A percentile compares a stretch with the other conserved stretches of the same genome.
These are phyloP conservation scores for Noccaea caerulescens DNA, from an alignment of 345 rosid genomes.

Conservation along the genomic window DNA sequence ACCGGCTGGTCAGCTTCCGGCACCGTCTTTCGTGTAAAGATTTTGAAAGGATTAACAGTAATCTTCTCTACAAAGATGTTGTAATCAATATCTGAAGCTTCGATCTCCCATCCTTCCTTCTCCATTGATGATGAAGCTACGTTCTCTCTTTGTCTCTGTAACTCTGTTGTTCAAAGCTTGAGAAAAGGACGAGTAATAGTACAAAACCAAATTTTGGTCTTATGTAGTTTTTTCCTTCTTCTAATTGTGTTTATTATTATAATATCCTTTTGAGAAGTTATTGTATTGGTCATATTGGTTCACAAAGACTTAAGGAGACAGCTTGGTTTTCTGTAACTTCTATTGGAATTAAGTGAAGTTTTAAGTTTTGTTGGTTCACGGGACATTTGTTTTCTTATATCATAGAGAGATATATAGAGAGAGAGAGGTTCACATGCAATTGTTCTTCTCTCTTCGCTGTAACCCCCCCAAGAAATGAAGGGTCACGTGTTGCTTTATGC, in stretches of 20 bases:
- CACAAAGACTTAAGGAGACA: slow-evolving; percentile 19
- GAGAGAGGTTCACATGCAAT: slow-evolving; percentile 42
- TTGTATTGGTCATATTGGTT: slow-evolving; percentile 27
- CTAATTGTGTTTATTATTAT: slow-evolving; percentile 24
- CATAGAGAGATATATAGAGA: slow-evolving; percentile 25
- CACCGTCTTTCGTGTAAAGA: slow-evolving; percentile 35
- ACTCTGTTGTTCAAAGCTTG: slow-evolving; percentile 12
- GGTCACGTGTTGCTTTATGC: slow-evolving; percentile 41
- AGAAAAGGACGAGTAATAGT: slow-evolving; percentile 30
- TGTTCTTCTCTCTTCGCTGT: slow-evolving; percentile 41
- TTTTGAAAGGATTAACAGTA: slow-evolving; percentile 40
- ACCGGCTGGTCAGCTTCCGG: slow-evolving; percentile 37
- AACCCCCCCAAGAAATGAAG: slow-evolving; percentile 36
- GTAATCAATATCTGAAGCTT: slow-evolving; percentile 75
- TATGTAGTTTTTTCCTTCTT: slow-evolving; percentile 7
- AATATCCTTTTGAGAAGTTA: slow-evolving; percentile 7
- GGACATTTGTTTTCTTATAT: slow-evolving; percentile 42
- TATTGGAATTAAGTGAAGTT: slow-evolving; percentile 43
- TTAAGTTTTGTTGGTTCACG: slow-evolving; percentile 45
- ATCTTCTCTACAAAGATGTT: slow-evolving; percentile 47
- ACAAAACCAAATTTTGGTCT: slow-evolving; percentile 23
- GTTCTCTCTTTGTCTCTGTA: background rate
- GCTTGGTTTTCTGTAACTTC: slow-evolving; percentile 44
- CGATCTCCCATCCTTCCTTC: slow-evolving; percentile 85
- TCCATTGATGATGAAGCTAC: slow-evolving; percentile 62